Evolutionary conservation across 768 basidiomycete species (phyloP).

Genomic region (Russula griseocarnosa): DNA sequence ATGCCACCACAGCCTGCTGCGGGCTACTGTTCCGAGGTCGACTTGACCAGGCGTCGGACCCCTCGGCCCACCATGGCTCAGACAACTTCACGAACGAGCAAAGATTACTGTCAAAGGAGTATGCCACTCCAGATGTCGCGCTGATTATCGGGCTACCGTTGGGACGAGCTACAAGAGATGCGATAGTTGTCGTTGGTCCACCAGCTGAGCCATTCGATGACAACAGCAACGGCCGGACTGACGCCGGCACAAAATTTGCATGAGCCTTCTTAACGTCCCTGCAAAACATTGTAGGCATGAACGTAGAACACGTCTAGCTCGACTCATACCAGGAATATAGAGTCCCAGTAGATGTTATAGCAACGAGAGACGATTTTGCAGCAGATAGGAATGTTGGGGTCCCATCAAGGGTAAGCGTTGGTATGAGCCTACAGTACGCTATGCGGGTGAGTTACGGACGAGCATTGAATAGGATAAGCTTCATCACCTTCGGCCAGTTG

Average conservation of each 20-base stretch:
- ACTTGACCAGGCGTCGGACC: constrained; percentile 79
- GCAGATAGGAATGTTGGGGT: constrained; percentile 68
- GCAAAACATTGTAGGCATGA: background rate
- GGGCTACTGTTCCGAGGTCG: constrained; percentile 56
- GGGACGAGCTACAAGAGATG: constrained; percentile 62
- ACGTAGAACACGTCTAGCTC: background rate
- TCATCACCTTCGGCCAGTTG: constrained; percentile 70
- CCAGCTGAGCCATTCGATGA: constrained; percentile 41
- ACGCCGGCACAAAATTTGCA: constrained; percentile 61
- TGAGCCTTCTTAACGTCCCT: constrained; percentile 75
- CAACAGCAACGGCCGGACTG: constrained; percentile 56
- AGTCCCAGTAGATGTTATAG: constrained; percentile 67
- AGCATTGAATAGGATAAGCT: constrained; percentile 24
- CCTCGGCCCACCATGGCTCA: constrained; percentile 80
- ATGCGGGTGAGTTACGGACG: background rate
- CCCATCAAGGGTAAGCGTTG: constrained; percentile 67
- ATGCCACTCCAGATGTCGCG: constrained; percentile 71
- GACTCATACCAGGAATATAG: constrained; percentile 68
- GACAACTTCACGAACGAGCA: constrained; percentile 69
- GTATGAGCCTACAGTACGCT: constrained; percentile 56
- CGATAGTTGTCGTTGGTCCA: constrained; percentile 43
- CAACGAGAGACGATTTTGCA: constrained; percentile 58
- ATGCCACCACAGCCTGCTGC: constrained; percentile 35
- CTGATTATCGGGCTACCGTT: constrained; percentile 78
- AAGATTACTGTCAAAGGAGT: constrained; percentile 71